Evolutionary conservation across 495 filamentous ascomycete genomes (phyloP).

Genomic region (Clohesyomyces aquaticus): DNA sequence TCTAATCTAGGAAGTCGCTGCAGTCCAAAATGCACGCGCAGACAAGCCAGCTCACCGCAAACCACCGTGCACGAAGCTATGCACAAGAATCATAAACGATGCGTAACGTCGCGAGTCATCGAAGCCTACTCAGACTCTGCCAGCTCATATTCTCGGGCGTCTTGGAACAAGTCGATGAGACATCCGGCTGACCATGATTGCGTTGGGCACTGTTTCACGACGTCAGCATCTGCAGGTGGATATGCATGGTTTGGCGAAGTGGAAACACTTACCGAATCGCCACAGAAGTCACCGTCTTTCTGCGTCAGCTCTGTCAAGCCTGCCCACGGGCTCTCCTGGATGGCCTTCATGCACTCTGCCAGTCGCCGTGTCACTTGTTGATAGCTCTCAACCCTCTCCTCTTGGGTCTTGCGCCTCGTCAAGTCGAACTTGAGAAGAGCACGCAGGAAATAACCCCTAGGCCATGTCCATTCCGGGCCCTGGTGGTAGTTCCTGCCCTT

Average conservation of each 20-base stretch:
- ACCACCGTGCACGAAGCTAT: slow-evolving; percentile 6
- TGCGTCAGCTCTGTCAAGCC: slow-evolving; percentile 94
- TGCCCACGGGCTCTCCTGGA: slow-evolving; percentile 79
- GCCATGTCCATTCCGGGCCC: slow-evolving; percentile 99
- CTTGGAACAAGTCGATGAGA: slow-evolving; percentile 91
- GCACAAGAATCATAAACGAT: background rate
- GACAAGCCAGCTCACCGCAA: slow-evolving; percentile 20
- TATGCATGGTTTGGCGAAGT: background rate
- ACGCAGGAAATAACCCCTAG: slow-evolving; percentile 89
- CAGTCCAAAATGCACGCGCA: slow-evolving; percentile 5
- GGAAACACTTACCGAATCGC: slow-evolving; percentile 61
- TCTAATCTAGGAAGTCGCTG: slow-evolving; percentile 8
- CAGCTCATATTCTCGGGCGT: slow-evolving; percentile 62
- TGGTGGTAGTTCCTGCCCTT: slow-evolving; percentile 98
- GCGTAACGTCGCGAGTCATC: background rate
- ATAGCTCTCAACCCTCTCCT: slow-evolving; percentile 78
- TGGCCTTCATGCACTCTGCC: slow-evolving; percentile 77
- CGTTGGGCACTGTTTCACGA: slow-evolving; percentile 66
- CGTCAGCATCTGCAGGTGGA: no score
- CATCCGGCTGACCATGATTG: slow-evolving; percentile 96
- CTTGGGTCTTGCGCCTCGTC: slow-evolving; percentile 65
- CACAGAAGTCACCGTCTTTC: slow-evolving; percentile 78
- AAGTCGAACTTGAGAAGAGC: slow-evolving; percentile 91
- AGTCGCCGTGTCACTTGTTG: slow-evolving; percentile 89
- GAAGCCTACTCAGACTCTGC: slow-evolving; percentile 8